Evolutionary conservation across 306 rosid species (phyloP).

Genomic region (Macrotyloma uniflorum): DNA sequence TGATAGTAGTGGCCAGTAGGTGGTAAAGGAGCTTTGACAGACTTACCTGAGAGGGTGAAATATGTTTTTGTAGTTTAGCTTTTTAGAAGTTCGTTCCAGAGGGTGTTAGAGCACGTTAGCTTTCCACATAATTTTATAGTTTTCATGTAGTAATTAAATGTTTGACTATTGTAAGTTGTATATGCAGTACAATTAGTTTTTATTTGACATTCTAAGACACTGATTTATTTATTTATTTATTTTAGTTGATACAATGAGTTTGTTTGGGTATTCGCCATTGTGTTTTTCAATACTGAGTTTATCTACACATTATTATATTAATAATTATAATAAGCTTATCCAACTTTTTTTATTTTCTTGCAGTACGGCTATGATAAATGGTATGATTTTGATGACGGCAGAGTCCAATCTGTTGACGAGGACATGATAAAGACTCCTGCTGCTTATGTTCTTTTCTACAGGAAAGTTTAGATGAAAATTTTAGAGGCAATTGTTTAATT

Average conservation of each 20-base stretch:
- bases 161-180: not conserved
- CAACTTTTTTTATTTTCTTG: conserved; percentile 33
- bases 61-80: not conserved
- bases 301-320: not conserved
- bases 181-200: not conserved
- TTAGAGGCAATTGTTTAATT: conserved; percentile 43
- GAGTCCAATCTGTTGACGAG: conserved; percentile 52
- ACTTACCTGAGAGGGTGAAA: not conserved
- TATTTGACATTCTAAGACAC: not conserved
- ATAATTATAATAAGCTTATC: conserved; percentile 10
- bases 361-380: conserved; percentile 66
- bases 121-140: conserved; percentile 6
- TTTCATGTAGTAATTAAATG: not conserved
- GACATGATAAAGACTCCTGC: conserved; percentile 66
- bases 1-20: conserved; percentile 10
- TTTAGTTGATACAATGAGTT: not conserved
- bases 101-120: not conserved
- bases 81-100: conserved; percentile 11
- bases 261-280: not conserved
- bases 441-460: conserved; percentile 89
- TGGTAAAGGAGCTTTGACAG: conserved; percentile 10
- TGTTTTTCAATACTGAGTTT: conserved; percentile 2
- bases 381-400: conserved; percentile 82
- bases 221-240: too few relatives aligned
- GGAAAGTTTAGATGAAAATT: conserved; percentile 55